Conservation (phyloP, 805 yeast species). For the Monosporozyma aquatica region DNA sequence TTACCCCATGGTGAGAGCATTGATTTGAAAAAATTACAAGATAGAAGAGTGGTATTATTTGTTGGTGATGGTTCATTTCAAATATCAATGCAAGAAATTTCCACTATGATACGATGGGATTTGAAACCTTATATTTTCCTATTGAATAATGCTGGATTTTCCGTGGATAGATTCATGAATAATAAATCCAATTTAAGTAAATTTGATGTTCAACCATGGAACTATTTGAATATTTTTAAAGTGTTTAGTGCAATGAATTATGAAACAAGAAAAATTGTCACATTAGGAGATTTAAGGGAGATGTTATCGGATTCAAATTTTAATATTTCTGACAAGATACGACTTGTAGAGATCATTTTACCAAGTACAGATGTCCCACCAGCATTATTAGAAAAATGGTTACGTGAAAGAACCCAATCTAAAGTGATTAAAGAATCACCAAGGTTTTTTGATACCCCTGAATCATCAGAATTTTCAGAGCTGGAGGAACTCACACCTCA, state of each 20-base stretch:
- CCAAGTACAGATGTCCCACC: conserved; percentile 54
- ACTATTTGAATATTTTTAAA: conserved; percentile 37
- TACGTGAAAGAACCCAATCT: conserved; percentile 16
- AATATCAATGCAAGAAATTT: conserved; percentile 55
- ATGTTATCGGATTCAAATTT: conserved; percentile 36
- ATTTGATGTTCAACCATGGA: conserved; percentile 58
- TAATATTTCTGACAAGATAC: conserved; percentile 35
- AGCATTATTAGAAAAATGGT: conserved; percentile 22
- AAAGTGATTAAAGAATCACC: conserved; percentile 7
- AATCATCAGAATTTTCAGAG: conserved; percentile 32
- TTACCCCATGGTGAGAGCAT: not conserved
- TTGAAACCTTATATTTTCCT: conserved; percentile 50
- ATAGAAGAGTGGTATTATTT: conserved; percentile 44
- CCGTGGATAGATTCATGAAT: conserved; percentile 54
- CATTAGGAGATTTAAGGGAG: conserved; percentile 40
- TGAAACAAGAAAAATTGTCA: conserved; percentile 37
- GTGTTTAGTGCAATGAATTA: conserved; percentile 49
- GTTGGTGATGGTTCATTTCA: conserved; percentile 67
- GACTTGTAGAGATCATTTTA: conserved; percentile 48
- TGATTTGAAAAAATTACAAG: not conserved
- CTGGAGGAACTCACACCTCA: conserved; percentile 30
- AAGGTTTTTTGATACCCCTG: conserved; percentile 3
- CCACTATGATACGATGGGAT: conserved; percentile 47
- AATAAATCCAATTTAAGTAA: conserved; percentile 43
- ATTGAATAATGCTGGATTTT: conserved; percentile 58